A percentile compares a stretch with the other conserved stretches of the same genome.
Evolutionary conservation across 257 asterid species (phyloP).

Genomic region (Mitragyna speciosa): DNA sequence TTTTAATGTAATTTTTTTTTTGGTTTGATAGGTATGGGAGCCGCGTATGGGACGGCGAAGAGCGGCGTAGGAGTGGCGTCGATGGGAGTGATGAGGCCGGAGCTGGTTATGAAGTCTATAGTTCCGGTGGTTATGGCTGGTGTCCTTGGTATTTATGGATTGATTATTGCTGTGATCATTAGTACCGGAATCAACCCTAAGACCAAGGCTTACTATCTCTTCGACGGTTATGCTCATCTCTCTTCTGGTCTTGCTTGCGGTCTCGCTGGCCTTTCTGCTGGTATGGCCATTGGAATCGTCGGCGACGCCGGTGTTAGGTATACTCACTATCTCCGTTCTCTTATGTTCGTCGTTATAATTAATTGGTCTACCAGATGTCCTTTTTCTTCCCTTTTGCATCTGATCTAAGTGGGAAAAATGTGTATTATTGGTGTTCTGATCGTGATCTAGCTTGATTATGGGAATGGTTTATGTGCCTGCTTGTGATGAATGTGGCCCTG

Average conservation of each 20-base stretch:
- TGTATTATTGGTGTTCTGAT: not conserved
- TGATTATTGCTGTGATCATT: slow-evolving; percentile 72
- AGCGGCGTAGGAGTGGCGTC: slow-evolving; percentile 88
- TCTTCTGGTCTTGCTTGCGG: slow-evolving; percentile 73
- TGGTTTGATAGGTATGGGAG: slow-evolving; percentile 62
- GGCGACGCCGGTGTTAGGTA: slow-evolving; percentile 79
- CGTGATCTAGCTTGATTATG: not conserved
- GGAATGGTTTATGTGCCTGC: not conserved
- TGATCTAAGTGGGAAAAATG: not conserved
- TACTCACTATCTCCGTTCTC: not conserved
- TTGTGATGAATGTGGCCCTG: too few relatives aligned
- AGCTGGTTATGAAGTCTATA: slow-evolving; percentile 76
- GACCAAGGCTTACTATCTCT: slow-evolving; percentile 62
- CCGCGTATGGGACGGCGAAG: slow-evolving; percentile 71
- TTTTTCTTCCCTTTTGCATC: not conserved
- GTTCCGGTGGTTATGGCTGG: slow-evolving; percentile 89
- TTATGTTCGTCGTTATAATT: too few relatives aligned
- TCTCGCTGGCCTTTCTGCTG: slow-evolving; percentile 77
- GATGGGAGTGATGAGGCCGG: slow-evolving; percentile 82
- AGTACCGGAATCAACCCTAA: slow-evolving; percentile 73
- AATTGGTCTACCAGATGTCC: not conserved
- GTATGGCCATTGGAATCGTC: slow-evolving; percentile 78
- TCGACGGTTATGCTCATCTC: slow-evolving; percentile 69
- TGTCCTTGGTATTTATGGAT: slow-evolving; percentile 72
- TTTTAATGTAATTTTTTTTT: too few relatives aligned